Evolutionary conservation across 345 rosid species (phyloP), one percentile per base, ranked within the genome.

Genomic region (Syzygium oleosum): DNA sequence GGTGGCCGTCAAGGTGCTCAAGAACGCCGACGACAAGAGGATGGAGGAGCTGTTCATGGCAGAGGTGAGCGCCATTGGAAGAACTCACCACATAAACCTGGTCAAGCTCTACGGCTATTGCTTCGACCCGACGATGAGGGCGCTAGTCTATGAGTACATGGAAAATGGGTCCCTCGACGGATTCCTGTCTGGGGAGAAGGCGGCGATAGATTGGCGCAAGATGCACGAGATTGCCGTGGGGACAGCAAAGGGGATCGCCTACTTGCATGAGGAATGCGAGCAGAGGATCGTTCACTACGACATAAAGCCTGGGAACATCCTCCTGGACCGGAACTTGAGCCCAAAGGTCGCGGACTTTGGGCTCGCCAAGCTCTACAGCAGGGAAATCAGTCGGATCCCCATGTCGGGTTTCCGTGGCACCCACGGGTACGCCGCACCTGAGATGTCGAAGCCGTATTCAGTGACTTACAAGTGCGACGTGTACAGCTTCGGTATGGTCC

Each of bases 401-500:
- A 23, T 84, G 77, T 46, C 58, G 5, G 65, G 54, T 2, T 51
- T 84, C 5, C 52, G 83, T 14, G 86, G 86, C 13, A 87, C 88
- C 1, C 38, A 63, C 2, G 86, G 78, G 5, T 84, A 87, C 11
- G 56, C 84, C 0, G 88, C 88, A 0, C 86, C 86, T 1, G 86
- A 87, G 49, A 19, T 59, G 55, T 49, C 9, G 86, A 46, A 22
- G 52, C 12, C 19, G 10, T 29, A 21, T n/a, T 12, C 38, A 4
- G 51, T 87, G 31, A 55, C 83, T 1, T 86, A 54, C 84, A 90
- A 89, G 63, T 87, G 88, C 5, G 92, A 90, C 46, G 90, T 87
- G 23, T 89, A 90, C 34, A 90, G 92, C 21, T 89, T 53, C 0
- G 90, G 90, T 6, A 89, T 90, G 78, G 38, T 90, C 22, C 68